Evolutionary conservation across 192 early-diverging fungal species (phyloP).

Genomic region (Coemansia sp.): DNA sequence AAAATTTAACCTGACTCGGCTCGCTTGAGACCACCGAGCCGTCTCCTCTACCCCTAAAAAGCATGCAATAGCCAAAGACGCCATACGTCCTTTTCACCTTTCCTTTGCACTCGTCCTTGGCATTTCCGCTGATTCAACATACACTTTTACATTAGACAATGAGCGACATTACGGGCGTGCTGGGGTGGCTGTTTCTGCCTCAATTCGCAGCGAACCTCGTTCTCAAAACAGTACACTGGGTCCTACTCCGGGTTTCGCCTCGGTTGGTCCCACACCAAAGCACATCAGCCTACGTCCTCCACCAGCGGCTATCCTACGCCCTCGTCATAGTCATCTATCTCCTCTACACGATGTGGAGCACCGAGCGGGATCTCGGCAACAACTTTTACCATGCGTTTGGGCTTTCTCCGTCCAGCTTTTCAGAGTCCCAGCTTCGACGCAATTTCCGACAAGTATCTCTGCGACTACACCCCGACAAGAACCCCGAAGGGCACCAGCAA

Average conservation of each 20-base stretch:
- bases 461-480: constrained; percentile 61
- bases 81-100: background rate
- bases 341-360: constrained; percentile 35
- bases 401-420: constrained; percentile 22
- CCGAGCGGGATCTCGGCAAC: constrained; percentile 28
- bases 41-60: background rate
- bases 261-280: constrained; percentile 32
- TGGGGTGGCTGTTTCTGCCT: constrained; percentile 47
- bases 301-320: constrained; percentile 41
- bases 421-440: constrained; percentile 21
- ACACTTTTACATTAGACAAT: background rate
- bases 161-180: constrained; percentile 25
- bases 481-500: constrained; percentile 64
- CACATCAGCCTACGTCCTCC: constrained; percentile 21
- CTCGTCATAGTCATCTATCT: constrained; percentile 38
- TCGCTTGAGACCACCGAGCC: background rate
- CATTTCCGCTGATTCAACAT: background rate
- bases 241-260: constrained; percentile 28
- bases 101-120: background rate
- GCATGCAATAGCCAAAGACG: background rate
- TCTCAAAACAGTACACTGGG: constrained; percentile 28
- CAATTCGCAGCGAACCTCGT: constrained; percentile 29
- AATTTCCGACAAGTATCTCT: constrained; percentile 61
- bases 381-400: constrained; percentile 53
- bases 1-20: constrained; percentile 1